Evolutionary conservation across 116 monocot species (phyloP).

Genomic region (Posidonia oceanica): DNA sequence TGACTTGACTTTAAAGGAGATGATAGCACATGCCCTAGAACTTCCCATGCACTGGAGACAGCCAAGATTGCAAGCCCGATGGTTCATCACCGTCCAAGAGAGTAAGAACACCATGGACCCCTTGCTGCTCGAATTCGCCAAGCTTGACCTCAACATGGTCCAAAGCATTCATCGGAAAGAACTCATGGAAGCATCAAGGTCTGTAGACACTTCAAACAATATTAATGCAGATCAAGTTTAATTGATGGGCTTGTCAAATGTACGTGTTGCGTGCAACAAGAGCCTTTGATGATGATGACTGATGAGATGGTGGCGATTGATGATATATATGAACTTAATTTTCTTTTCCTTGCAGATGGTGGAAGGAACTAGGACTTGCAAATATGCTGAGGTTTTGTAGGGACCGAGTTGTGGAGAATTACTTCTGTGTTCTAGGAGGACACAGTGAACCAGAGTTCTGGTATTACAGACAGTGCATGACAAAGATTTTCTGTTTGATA

Average conservation of each 20-base stretch:
- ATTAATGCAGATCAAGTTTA: no score
- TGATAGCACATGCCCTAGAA: neutral
- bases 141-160: slow-evolving; percentile 11
- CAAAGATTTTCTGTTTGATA: slow-evolving; percentile 2
- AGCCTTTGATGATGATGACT: no score
- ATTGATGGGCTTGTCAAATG: no score
- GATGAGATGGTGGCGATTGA: no score
- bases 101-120: neutral
- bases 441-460: slow-evolving; percentile 3
- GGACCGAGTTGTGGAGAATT: slow-evolving; percentile 17
- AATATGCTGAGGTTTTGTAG: slow-evolving; percentile 15
- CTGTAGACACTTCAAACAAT: no score
- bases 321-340: no score
- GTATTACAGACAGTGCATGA: neutral
- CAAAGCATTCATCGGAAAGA: slow-evolving; percentile 3
- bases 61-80: slow-evolving; percentile 1
- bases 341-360: slow-evolving; percentile 20
- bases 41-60: slow-evolving; percentile 5
- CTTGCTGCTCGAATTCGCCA: slow-evolving; percentile 5
- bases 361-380: slow-evolving; percentile 7
- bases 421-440: slow-evolving; percentile 14
- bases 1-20: neutral
- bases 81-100: neutral
- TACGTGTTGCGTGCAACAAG: no score
- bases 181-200: slow-evolving; percentile 9